Evolutionary conservation across 1,284 basidiomycete species (phyloP).

Genomic region (Cutaneotrichosporon sp.): DNA sequence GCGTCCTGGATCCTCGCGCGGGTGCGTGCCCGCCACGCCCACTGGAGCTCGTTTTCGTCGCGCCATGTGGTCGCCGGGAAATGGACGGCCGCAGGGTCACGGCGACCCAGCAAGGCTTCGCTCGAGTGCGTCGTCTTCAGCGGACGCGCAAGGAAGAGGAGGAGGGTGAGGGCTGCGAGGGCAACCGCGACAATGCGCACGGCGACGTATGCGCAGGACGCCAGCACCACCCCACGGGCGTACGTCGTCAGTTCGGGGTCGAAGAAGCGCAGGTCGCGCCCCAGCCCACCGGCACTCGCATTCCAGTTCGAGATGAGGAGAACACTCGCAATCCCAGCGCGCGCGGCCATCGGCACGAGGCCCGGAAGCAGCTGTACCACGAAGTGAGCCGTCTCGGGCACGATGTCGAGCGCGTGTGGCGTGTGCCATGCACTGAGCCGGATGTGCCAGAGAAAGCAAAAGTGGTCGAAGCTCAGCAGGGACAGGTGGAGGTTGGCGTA

Average conservation of each 20-base stretch:
- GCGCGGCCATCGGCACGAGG: constrained; percentile 70
- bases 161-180: not conserved
- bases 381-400: constrained; percentile 72
- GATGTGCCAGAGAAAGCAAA: constrained; percentile 75
- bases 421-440: constrained; percentile 64
- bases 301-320: constrained; percentile 65
- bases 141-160: constrained; percentile 15
- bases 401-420: constrained; percentile 33
- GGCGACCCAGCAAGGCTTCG: not conserved
- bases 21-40: constrained; percentile 72
- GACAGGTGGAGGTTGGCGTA: constrained; percentile 69
- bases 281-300: constrained; percentile 35
- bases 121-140: constrained; percentile 11
- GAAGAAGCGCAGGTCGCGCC: constrained; percentile 72
- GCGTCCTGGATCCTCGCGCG: constrained; percentile 70
- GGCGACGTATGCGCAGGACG: constrained; percentile 72
- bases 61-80: constrained; percentile 51
- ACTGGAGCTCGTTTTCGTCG: constrained; percentile 55
- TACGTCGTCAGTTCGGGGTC: constrained; percentile 64
- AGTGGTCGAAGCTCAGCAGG: constrained; percentile 74
- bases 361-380: constrained; percentile 77
- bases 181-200: constrained; percentile 67
- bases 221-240: constrained; percentile 67
- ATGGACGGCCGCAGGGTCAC: constrained; percentile 37
- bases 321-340: constrained; percentile 69